Evolutionary conservation across 2,329 filamentous ascomycete genomes (phyloP).

Genomic region (Escovopsis sp.): DNA sequence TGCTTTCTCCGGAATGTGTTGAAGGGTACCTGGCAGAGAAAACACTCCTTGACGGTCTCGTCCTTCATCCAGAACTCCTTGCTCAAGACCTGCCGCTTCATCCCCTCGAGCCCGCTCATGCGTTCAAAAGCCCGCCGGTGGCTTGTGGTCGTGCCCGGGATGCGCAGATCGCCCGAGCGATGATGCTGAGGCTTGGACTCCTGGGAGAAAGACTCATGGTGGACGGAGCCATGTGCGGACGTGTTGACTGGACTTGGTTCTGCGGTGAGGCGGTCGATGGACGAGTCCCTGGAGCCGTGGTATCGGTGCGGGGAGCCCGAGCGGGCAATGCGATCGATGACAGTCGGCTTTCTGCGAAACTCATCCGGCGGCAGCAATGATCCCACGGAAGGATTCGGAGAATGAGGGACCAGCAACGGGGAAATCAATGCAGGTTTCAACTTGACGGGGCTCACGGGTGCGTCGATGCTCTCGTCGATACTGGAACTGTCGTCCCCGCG

Average conservation of each 20-base stretch:
- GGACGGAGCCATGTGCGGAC: conserved; percentile 42
- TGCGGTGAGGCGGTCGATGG: conserved; percentile 40
- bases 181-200: conserved; percentile 30
- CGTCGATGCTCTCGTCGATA: conserved; percentile 30
- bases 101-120: conserved; percentile 50
- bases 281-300: conserved; percentile 41
- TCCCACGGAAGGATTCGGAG: conserved; percentile 19
- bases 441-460: conserved; percentile 25
- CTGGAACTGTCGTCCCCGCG: conserved; percentile 28
- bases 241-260: conserved; percentile 43
- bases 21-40: conserved; percentile 79
- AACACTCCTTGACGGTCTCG: conserved; percentile 95
- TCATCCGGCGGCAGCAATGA: conserved; percentile 25
- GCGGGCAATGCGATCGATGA: conserved; percentile 41
- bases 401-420: conserved; percentile 20
- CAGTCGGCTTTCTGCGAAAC: conserved; percentile 29
- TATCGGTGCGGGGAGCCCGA: conserved; percentile 25
- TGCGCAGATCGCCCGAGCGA: conserved; percentile 32
- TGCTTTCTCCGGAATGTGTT: conserved; percentile 92
- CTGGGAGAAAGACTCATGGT: conserved; percentile 40
- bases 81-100: conserved; percentile 76
- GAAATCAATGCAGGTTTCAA: conserved; percentile 17
- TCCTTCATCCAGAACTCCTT: conserved; percentile 99
- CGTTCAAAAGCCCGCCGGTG: conserved; percentile 40
- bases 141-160: conserved; percentile 41